phyloP scores from a whole-genome alignment of 1,139 yeast species.

The Pichia sp. region DNA sequence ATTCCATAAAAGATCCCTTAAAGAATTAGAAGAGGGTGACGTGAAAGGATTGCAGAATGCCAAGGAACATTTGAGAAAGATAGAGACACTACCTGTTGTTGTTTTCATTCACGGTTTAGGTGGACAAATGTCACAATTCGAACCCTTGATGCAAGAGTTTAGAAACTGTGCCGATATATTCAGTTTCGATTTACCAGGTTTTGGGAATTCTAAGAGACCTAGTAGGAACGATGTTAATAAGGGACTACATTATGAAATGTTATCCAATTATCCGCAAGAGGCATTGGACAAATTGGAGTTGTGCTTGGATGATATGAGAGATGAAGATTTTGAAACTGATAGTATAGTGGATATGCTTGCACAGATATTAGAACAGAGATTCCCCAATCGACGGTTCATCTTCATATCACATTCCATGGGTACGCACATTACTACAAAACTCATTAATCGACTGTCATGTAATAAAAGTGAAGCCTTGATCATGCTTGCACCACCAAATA shows the following conservation, averaged over 20 bases:
- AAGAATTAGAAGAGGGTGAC: conserved; percentile 20
- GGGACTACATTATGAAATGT: conserved; percentile 14
- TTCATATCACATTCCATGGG: conserved; percentile 77
- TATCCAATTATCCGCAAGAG: conserved; percentile 18
- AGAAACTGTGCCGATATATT: conserved; percentile 60
- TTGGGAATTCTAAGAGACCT: conserved; percentile 46
- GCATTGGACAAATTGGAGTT: conserved; percentile 21
- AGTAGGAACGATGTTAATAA: conserved; percentile 11
- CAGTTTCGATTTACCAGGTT: conserved; percentile 69
- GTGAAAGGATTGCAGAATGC: conserved; percentile 17
- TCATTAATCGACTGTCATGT: conserved; percentile 38
- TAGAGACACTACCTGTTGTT: conserved; percentile 48
- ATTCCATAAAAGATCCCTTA: conserved; percentile 36
- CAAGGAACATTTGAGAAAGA: conserved; percentile 28
- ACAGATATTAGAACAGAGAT: conserved; percentile 34
- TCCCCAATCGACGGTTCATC: conserved; percentile 43
- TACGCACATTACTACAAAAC: conserved; percentile 44
- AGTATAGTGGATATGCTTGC: conserved; percentile 34
- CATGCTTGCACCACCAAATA: conserved; percentile 50
- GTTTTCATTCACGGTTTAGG: conserved; percentile 71
- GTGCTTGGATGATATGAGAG: conserved; percentile 27
- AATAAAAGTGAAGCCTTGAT: conserved; percentile 39
- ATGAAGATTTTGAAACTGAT: conserved; percentile 42
- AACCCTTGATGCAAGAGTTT: conserved; percentile 54
- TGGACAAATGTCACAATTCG: conserved; percentile 71